Base-by-base conservation (phyloP, 1,284 basidiomycete genomes). In the Schizophyllum amplum region DNA sequence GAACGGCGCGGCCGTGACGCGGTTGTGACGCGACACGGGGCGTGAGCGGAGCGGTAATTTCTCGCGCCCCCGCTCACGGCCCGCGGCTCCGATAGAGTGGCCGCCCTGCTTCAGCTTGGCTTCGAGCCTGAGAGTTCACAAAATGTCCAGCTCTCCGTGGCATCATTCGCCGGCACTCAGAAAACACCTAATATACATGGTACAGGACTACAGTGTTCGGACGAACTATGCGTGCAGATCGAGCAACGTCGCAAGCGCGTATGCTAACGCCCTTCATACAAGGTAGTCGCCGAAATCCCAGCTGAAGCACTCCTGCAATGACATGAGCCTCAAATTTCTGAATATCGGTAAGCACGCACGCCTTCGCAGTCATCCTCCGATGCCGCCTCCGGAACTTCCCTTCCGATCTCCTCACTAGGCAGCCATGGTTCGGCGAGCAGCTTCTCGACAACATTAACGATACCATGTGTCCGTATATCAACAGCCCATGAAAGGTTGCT, bases 401-500 rank as follows among this genome's bases (percentile, higher is more conserved):
- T 74, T 0, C 84, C 84, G 1, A 65, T 61, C 47, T 82, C 81
- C 20, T 73, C 68, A 65, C 77, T 85, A 60, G 77, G 79, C 55
- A 71, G 75, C 94, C 94, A 97, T 17, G 93, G 87, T 47, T 85
- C 75, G 1, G 75, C 74, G 50, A 97, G 74, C 6, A 98, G 64
- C 60, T 83, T 83, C 59, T 92, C 86, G 61, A 96, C 90, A 48
- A 97, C 78, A 57, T 79, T 82, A n/a, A 84, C 81, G 62, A 98
- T 95, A 11, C 86, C 80, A 66, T 98, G 94, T 20, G 79, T 88
- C 23, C 91, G 83, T 50, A 96, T 72, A 66, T 94, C 86, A 22
- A 90, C 87, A 0, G 81, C 65, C 94, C 94, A 98, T 6, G 87
- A 86, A 24, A 88, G 77, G 63, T 91, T 84, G 4, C 84, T 84